Conservation (phyloP, 1,284 basidiomycete genomes). For the Chiua sp. region DNA sequence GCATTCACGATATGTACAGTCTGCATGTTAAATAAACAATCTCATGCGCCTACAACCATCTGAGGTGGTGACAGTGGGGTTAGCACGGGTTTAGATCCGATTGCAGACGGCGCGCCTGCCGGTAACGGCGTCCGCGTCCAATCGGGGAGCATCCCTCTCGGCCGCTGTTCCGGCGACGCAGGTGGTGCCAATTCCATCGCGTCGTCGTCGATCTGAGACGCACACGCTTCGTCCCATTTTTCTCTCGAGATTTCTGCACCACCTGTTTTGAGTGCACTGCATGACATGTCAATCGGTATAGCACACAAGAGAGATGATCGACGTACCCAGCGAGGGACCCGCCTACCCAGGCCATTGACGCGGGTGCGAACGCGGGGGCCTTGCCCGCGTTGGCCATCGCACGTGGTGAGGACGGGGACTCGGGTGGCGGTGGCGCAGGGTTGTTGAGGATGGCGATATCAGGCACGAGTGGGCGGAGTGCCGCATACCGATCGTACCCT, state of each 20-base stretch:
- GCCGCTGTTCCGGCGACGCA: slow-evolving; percentile 41
- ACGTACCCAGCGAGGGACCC: slow-evolving; percentile 89
- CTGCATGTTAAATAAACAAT: background rate
- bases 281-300: background rate
- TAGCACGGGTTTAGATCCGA: slow-evolving; percentile 13
- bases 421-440: slow-evolving; percentile 57
- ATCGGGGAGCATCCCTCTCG: slow-evolving; percentile 66
- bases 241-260: slow-evolving; percentile 83
- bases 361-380: slow-evolving; percentile 85
- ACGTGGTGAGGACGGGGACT: slow-evolving; percentile 38
- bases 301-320: background rate
- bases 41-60: slow-evolving; percentile 38
- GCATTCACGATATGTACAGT: slow-evolving; percentile 6
- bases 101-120: slow-evolving; percentile 61
- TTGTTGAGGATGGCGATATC: slow-evolving; percentile 87
- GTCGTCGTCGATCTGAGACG: slow-evolving; percentile 46
- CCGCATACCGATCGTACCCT: slow-evolving; percentile 72
- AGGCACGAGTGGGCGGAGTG: slow-evolving; percentile 69
- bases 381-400: slow-evolving; percentile 70
- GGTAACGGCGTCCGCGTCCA: slow-evolving; percentile 76
- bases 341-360: slow-evolving; percentile 89
- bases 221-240: slow-evolving; percentile 80
- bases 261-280: slow-evolving; percentile 80
- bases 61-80: slow-evolving; percentile 25
- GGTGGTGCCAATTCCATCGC: slow-evolving; percentile 45